Percentiles rank a stretch among this genome's conserved stretches.
Conservation (phyloP, 2,329 filamentous ascomycete species). For the Akanthomyces dipterigenus region DNA sequence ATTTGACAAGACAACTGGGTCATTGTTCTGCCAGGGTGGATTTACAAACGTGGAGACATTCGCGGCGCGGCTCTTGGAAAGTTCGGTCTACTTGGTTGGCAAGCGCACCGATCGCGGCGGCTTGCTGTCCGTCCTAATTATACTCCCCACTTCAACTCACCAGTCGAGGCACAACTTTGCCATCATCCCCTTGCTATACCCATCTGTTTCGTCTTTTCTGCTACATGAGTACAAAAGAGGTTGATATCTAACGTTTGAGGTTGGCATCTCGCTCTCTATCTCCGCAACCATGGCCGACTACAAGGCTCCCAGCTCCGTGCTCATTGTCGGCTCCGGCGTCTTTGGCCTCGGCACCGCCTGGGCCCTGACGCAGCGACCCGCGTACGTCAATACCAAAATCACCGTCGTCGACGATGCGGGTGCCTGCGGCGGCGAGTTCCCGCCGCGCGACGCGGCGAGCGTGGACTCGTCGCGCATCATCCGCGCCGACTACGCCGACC, state of each 20-base stretch:
- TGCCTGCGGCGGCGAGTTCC: constrained; percentile 42
- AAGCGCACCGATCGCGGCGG: constrained; percentile 1
- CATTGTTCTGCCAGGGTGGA: not conserved
- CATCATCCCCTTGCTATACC: not conserved
- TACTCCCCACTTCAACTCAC: not conserved
- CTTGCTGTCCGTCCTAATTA: not conserved
- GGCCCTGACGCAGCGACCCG: constrained; percentile 57
- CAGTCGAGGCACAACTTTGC: not conserved
- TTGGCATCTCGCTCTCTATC: not conserved
- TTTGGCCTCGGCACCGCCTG: constrained; percentile 59
- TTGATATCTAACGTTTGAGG: not conserved
- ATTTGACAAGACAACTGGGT: not conserved
- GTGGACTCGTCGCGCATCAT: constrained; percentile 60
- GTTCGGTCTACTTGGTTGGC: not conserved
- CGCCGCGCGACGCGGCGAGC: constrained; percentile 51
- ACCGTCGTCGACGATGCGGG: constrained; percentile 52
- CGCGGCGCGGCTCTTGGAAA: not conserved
- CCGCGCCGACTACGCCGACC: constrained; percentile 72
- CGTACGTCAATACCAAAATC: constrained; percentile 46
- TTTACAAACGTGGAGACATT: not conserved
- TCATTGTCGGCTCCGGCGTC: constrained; percentile 64
- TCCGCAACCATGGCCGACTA: not conserved
- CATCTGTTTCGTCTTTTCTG: not conserved
- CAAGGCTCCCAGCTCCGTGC: constrained; percentile 43
- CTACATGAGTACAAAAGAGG: not conserved